A percentile compares a stretch with the other conserved stretches of the same genome.
Evolutionary conservation across 306 rosid genomes (phyloP).

Genomic region (Pyrus bretschneideri): DNA sequence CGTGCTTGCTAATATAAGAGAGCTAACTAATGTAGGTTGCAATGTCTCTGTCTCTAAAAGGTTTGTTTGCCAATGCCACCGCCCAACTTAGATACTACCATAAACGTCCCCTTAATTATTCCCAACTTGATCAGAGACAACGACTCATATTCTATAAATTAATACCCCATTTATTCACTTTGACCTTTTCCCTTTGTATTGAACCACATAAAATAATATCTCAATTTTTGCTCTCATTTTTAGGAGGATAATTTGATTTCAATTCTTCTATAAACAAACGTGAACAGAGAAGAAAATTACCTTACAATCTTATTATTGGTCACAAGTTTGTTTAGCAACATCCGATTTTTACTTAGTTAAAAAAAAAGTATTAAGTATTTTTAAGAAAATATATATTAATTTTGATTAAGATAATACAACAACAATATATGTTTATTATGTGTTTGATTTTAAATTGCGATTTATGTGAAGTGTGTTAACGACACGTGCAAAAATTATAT

Average conservation of each 20-base stretch:
- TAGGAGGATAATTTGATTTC: not conserved
- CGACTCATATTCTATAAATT: not conserved
- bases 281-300: no score
- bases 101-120: not conserved
- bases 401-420: no score
- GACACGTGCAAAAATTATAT: no score
- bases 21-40: no score
- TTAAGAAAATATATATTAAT: no score
- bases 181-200: not conserved
- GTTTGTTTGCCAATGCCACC: not conserved
- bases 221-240: not conserved
- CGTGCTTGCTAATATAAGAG: no score
- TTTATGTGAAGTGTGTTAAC: not conserved
- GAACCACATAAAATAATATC: not conserved
- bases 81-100: slow-evolving; percentile 2
- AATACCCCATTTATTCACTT: not conserved
- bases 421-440: no score
- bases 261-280: no score
- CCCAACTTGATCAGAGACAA: not conserved
- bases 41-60: not conserved
- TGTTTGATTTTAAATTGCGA: not conserved
- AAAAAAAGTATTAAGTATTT: no score
- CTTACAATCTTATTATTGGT: no score
- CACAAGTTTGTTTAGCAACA: no score
- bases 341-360: not conserved